Percentiles rank a stretch among this genome's conserved stretches.
Evolutionary conservation across 2,329 filamentous ascomycete species (phyloP).

Genomic region (Falciphora oryzae): DNA sequence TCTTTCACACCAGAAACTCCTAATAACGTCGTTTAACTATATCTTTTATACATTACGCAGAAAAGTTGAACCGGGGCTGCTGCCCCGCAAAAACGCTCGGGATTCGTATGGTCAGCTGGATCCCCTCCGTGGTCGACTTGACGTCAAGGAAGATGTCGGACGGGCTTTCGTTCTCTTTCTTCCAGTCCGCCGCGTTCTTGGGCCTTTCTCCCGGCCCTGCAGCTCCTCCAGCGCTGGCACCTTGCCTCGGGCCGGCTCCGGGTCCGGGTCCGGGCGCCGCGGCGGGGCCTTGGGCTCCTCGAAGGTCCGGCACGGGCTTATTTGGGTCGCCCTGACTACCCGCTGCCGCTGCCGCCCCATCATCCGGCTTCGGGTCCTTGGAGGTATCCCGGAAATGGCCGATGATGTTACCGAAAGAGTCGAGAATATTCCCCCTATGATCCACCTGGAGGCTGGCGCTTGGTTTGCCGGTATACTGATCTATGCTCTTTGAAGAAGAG

Average conservation of each 20-base stretch:
- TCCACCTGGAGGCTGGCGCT: conserved; percentile 35
- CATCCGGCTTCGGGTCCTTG: conserved; percentile 29
- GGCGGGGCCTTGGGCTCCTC: neutral
- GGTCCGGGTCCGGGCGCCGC: conserved; percentile 19
- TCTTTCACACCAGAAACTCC: no score
- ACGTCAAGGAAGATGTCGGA: conserved; percentile 53
- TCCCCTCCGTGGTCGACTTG: conserved; percentile 51
- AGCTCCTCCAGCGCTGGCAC: conserved; percentile 14
- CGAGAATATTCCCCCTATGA: conserved; percentile 39
- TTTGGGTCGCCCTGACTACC: conserved; percentile 21
- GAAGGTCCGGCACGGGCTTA: conserved; percentile 21
- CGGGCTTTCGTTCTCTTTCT: conserved; percentile 36
- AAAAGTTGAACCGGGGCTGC: conserved; percentile 26
- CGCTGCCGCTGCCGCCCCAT: conserved; percentile 16
- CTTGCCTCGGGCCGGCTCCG: conserved; percentile 27
- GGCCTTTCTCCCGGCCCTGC: conserved; percentile 25
- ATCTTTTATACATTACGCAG: conserved; percentile 13
- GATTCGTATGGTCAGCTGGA: conserved; percentile 52
- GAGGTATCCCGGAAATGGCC: conserved; percentile 43
- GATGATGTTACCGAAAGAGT: conserved; percentile 38
- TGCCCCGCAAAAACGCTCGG: conserved; percentile 44
- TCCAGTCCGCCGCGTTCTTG: conserved; percentile 27
- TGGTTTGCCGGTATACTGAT: conserved; percentile 26
- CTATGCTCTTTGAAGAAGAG: conserved; percentile 22
- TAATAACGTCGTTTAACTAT: neutral